These are phyloP conservation scores for Chytriomyces sp. DNA, from an alignment of 192 early-diverging fungal genomes.

Conservation along the genomic window DNA sequence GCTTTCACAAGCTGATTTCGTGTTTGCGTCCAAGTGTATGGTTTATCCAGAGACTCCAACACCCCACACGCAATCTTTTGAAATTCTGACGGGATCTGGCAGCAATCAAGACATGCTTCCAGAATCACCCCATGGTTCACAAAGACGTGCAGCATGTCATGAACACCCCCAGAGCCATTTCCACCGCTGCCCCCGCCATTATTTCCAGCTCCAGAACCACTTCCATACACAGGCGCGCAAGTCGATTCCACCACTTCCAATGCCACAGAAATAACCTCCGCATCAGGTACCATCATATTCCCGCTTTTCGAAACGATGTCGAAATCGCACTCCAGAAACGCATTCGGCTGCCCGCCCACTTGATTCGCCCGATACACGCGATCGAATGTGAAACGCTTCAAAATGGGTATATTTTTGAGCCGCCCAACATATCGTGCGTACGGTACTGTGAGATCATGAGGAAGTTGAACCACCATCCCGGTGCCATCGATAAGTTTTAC, in stretches of 20 bases:
- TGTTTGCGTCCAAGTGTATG: conserved; percentile 58
- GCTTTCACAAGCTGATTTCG: conserved; percentile 58
- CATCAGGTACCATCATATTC: conserved; percentile 76
- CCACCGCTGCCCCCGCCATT: no score
- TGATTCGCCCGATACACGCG: conserved; percentile 79
- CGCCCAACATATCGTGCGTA: conserved; percentile 84
- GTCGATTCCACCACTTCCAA: conserved; percentile 48
- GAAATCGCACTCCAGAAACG: conserved; percentile 83
- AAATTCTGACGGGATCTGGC: conserved; percentile 61
- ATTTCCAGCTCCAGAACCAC: conserved; percentile 47
- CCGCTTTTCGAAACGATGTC: conserved; percentile 78
- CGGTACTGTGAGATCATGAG: conserved; percentile 88
- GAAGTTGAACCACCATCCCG: conserved; percentile 79
- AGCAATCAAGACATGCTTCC: conserved; percentile 75
- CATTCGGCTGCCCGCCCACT: conserved; percentile 67
- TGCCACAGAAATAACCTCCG: conserved; percentile 86
- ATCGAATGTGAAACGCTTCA: conserved; percentile 90
- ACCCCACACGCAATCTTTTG: conserved; percentile 60
- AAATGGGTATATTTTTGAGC: conserved; percentile 64
- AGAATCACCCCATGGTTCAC: conserved; percentile 79
- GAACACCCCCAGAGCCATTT: no score
- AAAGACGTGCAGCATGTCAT: conserved; percentile 14
- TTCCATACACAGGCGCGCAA: conserved; percentile 35
- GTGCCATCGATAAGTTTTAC: conserved; percentile 81
- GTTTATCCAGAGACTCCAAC: conserved; percentile 66